Conservation (phyloP, 2,329 filamentous ascomycete genomes). For the Alternaria brassicicola region DNA sequence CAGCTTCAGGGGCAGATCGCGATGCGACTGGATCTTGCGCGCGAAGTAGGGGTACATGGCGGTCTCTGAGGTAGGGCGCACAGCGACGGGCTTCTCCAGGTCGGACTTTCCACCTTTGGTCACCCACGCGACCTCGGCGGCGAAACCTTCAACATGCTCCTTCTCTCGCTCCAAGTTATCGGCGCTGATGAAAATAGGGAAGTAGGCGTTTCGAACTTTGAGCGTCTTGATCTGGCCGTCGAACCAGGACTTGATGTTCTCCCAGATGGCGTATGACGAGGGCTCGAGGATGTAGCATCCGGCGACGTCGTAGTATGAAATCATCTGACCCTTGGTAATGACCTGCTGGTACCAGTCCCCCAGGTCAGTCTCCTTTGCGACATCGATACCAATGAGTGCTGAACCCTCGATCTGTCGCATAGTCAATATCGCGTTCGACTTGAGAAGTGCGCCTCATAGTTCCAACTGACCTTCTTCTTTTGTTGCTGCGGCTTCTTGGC, state of each 20-base stretch:
- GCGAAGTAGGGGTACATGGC: constrained; percentile 97
- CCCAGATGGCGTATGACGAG: constrained; percentile 70
- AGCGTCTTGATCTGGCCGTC: constrained; percentile 80
- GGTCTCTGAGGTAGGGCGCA: constrained; percentile 72
- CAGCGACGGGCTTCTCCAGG: constrained; percentile 78
- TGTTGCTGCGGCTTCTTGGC: constrained; percentile 53
- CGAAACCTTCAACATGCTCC: constrained; percentile 97
- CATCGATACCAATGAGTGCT: constrained; percentile 83
- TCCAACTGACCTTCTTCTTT: constrained; percentile 54
- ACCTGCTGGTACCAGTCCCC: constrained; percentile 97
- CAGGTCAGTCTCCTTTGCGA: constrained; percentile 84
- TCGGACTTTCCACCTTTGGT: constrained; percentile 91
- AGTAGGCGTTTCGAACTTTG: constrained; percentile 94
- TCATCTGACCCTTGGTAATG: constrained; percentile 94
- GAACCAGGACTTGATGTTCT: constrained; percentile 65
- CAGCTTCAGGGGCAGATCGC: constrained; percentile 89
- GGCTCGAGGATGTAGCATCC: constrained; percentile 74
- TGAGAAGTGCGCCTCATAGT: neutral
- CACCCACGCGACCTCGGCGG: constrained; percentile 88
- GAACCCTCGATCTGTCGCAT: constrained; percentile 60
- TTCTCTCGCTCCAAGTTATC: constrained; percentile 88
- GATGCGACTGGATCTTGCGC: constrained; percentile 95
- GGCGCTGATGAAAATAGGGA: constrained; percentile 83
- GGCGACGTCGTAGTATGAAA: constrained; percentile 92
- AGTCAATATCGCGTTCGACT: constrained; percentile 23